Percentiles rank a stretch among this genome's conserved stretches.
Conservation (phyloP, 2,329 filamentous ascomycete genomes). For the Alternaria alternata region DNA sequence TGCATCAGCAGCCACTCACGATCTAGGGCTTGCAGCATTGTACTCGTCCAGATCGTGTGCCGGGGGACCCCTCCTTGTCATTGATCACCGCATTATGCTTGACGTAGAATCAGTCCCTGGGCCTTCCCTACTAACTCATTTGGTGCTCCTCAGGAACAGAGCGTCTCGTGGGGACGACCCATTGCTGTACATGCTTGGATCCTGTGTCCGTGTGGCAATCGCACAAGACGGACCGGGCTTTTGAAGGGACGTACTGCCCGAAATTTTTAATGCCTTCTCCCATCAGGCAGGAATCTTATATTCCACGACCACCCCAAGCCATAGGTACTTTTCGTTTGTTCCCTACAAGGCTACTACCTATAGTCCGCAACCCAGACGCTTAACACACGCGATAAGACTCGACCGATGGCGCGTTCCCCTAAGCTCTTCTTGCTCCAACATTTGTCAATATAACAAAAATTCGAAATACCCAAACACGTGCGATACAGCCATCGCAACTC, state of each 20-base stretch:
- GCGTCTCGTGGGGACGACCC: slow-evolving; percentile 52
- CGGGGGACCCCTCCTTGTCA: slow-evolving; percentile 48
- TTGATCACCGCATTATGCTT: slow-evolving; percentile 57
- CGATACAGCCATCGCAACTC: slow-evolving; percentile 49
- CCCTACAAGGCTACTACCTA: slow-evolving; percentile 45
- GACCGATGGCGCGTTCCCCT: slow-evolving; percentile 48
- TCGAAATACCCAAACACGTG: slow-evolving; percentile 52
- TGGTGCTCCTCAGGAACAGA: slow-evolving; percentile 54
- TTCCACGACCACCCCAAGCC: slow-evolving; percentile 49
- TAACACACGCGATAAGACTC: slow-evolving; percentile 51
- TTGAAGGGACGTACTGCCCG: slow-evolving; percentile 48
- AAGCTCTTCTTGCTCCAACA: slow-evolving; percentile 49
- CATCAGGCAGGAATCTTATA: slow-evolving; percentile 51
- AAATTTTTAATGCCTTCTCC: slow-evolving; percentile 51
- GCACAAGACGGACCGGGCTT: slow-evolving; percentile 50
- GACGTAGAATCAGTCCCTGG: slow-evolving; percentile 53
- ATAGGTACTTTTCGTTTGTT: slow-evolving; percentile 36
- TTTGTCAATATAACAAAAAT: slow-evolving; percentile 54
- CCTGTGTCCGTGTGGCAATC: slow-evolving; percentile 54
- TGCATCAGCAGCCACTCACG: slow-evolving; percentile 52
- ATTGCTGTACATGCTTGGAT: slow-evolving; percentile 51
- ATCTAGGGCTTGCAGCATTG: slow-evolving; percentile 49
- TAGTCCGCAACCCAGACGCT: slow-evolving; percentile 50
- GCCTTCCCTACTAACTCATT: slow-evolving; percentile 53
- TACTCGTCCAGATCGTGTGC: slow-evolving; percentile 50